phyloP scores from a whole-genome alignment of 345 rosid genomes.

The Syzygium jambos region DNA sequence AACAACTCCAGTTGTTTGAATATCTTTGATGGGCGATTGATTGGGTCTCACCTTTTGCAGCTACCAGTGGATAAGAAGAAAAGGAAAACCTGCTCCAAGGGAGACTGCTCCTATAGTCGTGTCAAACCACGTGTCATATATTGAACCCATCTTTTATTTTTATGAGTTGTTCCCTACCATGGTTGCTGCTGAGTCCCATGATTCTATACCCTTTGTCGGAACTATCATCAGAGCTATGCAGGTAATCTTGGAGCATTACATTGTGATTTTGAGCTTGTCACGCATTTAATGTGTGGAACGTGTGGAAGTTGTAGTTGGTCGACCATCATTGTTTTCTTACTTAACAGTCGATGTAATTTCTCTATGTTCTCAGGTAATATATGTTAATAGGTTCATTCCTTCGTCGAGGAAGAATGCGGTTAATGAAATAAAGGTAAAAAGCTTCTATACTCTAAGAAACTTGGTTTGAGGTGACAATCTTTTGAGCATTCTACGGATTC shows the following conservation, averaged over 20 bases:
- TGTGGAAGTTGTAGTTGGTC: not conserved
- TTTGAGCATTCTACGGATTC: not conserved
- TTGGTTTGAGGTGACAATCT: not conserved
- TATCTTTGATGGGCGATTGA: not conserved
- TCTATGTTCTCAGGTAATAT: slow-evolving; percentile 55
- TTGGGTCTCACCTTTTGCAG: slow-evolving; percentile 23
- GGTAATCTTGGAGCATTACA: slow-evolving; percentile 22
- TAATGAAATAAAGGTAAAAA: slow-evolving; percentile 85
- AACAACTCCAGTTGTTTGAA: not conserved
- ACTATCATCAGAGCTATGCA: slow-evolving; percentile 99
- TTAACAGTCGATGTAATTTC: not conserved
- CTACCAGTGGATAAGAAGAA: slow-evolving; percentile 90
- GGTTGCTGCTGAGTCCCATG: slow-evolving; percentile 92
- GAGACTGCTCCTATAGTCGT: slow-evolving; percentile 88
- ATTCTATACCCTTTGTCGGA: slow-evolving; percentile 86
- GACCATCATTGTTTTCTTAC: not conserved
- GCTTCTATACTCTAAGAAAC: slow-evolving; percentile 21
- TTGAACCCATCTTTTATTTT: slow-evolving; percentile 91
- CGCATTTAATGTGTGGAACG: not conserved
- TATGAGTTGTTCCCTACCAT: slow-evolving; percentile 90
- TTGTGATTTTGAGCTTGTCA: not conserved
- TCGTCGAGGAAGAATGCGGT: slow-evolving; percentile 86
- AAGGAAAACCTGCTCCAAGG: slow-evolving; percentile 85
- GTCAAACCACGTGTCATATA: slow-evolving; percentile 85
- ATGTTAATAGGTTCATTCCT: slow-evolving; percentile 83